Evolutionary conservation across 768 basidiomycete genomes (phyloP), one percentile per base, ranked within the genome.

Genomic region (Phlebiopsis gigantea): DNA sequence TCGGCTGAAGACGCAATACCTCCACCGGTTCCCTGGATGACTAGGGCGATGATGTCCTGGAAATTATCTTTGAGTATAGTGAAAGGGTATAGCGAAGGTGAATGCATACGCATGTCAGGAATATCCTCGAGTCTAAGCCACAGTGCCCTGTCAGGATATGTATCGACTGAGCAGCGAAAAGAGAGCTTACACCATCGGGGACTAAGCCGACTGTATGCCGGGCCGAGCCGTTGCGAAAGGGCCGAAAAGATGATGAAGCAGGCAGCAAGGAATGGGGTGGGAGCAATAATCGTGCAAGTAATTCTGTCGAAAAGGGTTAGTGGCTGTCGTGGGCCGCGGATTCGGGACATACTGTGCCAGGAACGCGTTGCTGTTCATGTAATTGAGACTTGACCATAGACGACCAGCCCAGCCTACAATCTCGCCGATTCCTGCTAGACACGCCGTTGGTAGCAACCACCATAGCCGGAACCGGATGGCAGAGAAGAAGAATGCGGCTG

Each of bases 11-110:
- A 60, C 4, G 84, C 84, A 21, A 75, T 63, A 0, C 78, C 85
- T 24, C 86, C 86, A 39, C 87, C 87, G 17, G 77, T 68, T 26
- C 79, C 85, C 69, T 89, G 87, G 1, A 87, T 68, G n/a, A 82
- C 68, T 25, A 89, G 74, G 9, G 85, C 79, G 30, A 83, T 66
- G 19, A 85, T 63, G 60, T 88, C 87, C 65, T 69, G 46, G 9
- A 21, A 17, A 19, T 25, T 15, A 46, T 46, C 10, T 12, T 25
- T 48, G 2, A 48, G 47, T 14, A 49, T 17, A 52, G 15, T 30
- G 39, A 24, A 15, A 30, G 26, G 24, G 6, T 15, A 28, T 21
- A 48, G 43, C 14, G 28, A 22, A 19, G 21, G 54, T 5, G 22
- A 25, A 26, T 6, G 22, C 14, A 50, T 58, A 71, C 69, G 56